Evolutionary conservation across 305 asterid species (phyloP).

Genomic region (Solanum aculeatissimum): DNA sequence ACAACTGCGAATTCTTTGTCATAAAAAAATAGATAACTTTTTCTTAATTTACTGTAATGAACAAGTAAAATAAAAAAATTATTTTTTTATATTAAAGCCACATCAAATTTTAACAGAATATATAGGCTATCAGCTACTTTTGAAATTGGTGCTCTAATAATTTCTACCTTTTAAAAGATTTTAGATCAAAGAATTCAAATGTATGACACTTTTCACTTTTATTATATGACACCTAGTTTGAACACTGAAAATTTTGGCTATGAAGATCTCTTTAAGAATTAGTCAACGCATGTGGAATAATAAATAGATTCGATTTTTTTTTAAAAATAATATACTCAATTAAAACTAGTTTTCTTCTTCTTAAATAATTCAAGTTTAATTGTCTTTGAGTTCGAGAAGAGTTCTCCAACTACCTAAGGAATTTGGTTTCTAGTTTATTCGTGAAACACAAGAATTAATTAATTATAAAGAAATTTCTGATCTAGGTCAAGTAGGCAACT

Average conservation of each 20-base stretch:
- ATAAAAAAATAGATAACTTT: background rate
- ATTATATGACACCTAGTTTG: background rate
- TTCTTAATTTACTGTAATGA: background rate
- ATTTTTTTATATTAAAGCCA: background rate
- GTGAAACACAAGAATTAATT: background rate
- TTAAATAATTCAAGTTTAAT: background rate
- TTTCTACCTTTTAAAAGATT: background rate
- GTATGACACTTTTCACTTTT: background rate
- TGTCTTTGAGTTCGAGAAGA: background rate
- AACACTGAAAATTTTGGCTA: background rate
- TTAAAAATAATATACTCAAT: background rate
- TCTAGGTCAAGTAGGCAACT: background rate
- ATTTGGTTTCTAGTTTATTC: background rate
- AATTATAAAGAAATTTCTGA: background rate
- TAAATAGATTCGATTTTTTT: no score
- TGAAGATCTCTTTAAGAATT: background rate
- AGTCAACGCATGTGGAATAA: background rate
- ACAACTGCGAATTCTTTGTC: no score
- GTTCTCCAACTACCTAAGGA: background rate
- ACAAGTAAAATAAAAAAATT: background rate
- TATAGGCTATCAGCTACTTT: background rate
- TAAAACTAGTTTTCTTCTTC: background rate
- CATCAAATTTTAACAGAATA: background rate
- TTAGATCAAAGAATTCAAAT: background rate
- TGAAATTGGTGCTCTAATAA: background rate